phyloP scores from a whole-genome alignment of 192 early-diverging fungal species.

The Entomortierella parvispora region DNA sequence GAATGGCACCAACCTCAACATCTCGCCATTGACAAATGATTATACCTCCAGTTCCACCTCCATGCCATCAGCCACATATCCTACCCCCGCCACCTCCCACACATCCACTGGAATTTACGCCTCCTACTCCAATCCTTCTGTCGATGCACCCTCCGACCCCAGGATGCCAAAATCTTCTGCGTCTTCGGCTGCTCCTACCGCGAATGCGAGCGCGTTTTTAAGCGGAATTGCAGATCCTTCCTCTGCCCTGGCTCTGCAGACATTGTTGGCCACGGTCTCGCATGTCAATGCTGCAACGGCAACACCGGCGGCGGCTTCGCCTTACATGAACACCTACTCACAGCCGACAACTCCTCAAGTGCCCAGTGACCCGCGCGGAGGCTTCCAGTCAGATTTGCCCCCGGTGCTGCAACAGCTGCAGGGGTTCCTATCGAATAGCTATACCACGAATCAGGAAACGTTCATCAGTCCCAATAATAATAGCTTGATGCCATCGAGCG shows the following conservation, averaged over 20 bases:
- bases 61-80: not conserved
- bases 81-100: no score
- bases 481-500: slow-evolving; percentile 33
- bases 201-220: slow-evolving; percentile 12
- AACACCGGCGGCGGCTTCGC: not conserved
- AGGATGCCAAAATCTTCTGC: no score
- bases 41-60: not conserved
- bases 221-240: slow-evolving; percentile 38
- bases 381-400: slow-evolving; percentile 14
- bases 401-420: slow-evolving; percentile 45
- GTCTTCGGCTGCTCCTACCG: not conserved
- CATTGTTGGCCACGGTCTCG: slow-evolving; percentile 28
- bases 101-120: no score
- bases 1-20: slow-evolving; percentile 2
- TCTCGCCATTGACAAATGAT: not conserved
- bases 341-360: not conserved
- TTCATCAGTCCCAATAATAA: slow-evolving; percentile 45
- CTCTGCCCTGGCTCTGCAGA: slow-evolving; percentile 40
- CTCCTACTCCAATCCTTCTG: no score
- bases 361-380: not conserved
- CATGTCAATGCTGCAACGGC: slow-evolving; percentile 40
- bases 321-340: not conserved
- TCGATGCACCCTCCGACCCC: no score
- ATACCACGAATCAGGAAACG: slow-evolving; percentile 26
- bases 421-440: slow-evolving; percentile 47